A percentile compares a stretch with the other conserved stretches of the same genome.
These are phyloP conservation scores for Penicillium flavigenum DNA, from an alignment of 495 filamentous ascomycete species.

Conservation along the genomic window DNA sequence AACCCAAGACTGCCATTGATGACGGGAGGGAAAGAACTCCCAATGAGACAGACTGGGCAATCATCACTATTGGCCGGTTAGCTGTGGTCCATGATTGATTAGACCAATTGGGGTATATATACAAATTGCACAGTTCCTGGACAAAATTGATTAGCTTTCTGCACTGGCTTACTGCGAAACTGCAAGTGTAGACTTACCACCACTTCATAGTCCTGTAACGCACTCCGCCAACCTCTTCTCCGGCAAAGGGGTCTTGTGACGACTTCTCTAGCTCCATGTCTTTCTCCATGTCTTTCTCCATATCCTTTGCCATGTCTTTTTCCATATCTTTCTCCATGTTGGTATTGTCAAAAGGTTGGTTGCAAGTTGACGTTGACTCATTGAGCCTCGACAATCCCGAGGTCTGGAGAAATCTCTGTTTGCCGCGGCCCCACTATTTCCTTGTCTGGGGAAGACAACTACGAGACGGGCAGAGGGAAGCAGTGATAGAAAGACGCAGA, in stretches of 20 bases:
- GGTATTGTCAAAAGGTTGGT: not conserved
- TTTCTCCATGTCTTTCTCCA: not conserved
- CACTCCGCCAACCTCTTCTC: not conserved
- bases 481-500: not conserved
- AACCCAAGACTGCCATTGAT: conserved; percentile 61
- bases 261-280: not conserved
- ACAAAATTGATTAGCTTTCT: not conserved
- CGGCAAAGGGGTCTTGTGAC: conserved; percentile 1
- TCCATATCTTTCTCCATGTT: conserved; percentile 2
- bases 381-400: not conserved
- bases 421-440: conserved; percentile 4
- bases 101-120: not conserved
- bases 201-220: conserved; percentile 7
- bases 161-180: not conserved
- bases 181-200: conserved; percentile 1
- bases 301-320: not conserved
- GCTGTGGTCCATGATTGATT: not conserved
- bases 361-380: conserved; percentile 1
- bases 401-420: not conserved
- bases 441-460: not conserved
- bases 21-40: conserved; percentile 59
- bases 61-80: conserved; percentile 42
- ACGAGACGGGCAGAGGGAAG: not conserved
- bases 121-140: conserved; percentile 5
- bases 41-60: conserved; percentile 63